These are phyloP conservation scores for Eremothecium sinecaudum DNA, from an alignment of 1,139 yeast genomes.

Conservation along the genomic window DNA sequence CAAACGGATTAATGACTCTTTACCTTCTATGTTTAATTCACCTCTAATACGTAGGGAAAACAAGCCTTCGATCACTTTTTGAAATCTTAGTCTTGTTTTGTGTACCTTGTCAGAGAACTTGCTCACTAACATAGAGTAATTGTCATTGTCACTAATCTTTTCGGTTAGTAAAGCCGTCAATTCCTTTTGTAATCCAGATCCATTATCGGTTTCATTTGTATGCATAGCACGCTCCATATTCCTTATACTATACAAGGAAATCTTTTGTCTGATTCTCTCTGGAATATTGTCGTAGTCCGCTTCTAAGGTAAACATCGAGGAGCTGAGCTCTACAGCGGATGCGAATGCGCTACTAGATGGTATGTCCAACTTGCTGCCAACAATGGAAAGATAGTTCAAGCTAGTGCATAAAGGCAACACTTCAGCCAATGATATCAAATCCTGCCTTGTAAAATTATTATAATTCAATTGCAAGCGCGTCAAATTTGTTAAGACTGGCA, in stretches of 20 bases:
- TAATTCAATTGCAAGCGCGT: constrained; percentile 54
- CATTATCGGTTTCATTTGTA: constrained; percentile 12
- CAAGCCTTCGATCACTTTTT: constrained; percentile 47
- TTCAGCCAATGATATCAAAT: constrained; percentile 50
- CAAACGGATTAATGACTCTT: constrained; percentile 59
- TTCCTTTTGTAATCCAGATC: constrained; percentile 30
- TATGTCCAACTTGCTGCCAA: constrained; percentile 48
- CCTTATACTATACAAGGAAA: constrained; percentile 60
- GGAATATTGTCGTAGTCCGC: constrained; percentile 50
- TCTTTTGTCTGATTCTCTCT: constrained; percentile 43
- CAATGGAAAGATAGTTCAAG: constrained; percentile 48
- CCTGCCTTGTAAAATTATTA: constrained; percentile 40
- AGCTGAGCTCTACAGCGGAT: constrained; percentile 48
- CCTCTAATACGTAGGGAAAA: constrained; percentile 46
- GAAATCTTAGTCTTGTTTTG: constrained; percentile 40
- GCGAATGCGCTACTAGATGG: constrained; percentile 49
- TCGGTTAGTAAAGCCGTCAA: constrained; percentile 28
- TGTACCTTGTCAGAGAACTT: constrained; percentile 39
- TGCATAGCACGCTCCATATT: constrained; percentile 37
- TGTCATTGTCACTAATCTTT: constrained; percentile 20
- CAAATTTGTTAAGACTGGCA: constrained; percentile 52
- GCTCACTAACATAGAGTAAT: constrained; percentile 26
- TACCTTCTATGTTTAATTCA: constrained; percentile 54
- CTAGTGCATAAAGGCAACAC: constrained; percentile 51
- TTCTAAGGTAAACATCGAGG: constrained; percentile 51